These are phyloP conservation scores for Tuctoria greenei DNA, from an alignment of 176 grass and related monocot species.

Conservation along the genomic window DNA sequence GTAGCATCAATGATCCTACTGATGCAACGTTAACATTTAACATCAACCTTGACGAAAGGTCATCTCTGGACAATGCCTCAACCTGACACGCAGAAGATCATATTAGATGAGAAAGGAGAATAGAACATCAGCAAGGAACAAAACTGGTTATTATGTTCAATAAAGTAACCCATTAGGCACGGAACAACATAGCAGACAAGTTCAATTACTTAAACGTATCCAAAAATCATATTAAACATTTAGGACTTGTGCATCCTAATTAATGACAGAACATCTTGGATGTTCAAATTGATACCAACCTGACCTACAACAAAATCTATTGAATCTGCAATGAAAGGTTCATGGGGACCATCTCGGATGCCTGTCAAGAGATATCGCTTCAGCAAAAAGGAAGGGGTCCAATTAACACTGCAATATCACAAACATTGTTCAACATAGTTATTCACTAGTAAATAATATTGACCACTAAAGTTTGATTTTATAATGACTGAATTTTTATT, in stretches of 20 bases:
- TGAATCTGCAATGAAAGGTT: conserved; percentile 98
- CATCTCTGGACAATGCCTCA: conserved; percentile 80
- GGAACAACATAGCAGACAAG: not conserved
- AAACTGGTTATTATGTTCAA: not conserved
- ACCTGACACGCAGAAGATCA: conserved; percentile 54
- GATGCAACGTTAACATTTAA: conserved; percentile 97
- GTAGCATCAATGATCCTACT: conserved; percentile 71
- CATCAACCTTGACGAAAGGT: conserved; percentile 84
- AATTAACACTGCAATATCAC: conserved; percentile 79
- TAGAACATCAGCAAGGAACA: conserved; percentile 4
- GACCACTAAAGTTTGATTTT: conserved; percentile 7
- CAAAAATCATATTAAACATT: conserved; percentile 9
- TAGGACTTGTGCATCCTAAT: not conserved
- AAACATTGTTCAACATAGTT: conserved; percentile 21
- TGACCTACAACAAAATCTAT: conserved; percentile 95
- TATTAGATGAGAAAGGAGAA: conserved; percentile 23
- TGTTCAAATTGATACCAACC: conserved; percentile 43
- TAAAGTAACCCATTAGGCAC: conserved; percentile 4
- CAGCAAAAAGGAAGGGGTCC: conserved; percentile 98
- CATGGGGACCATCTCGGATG: conserved; percentile 87
- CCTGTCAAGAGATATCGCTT: conserved; percentile 94
- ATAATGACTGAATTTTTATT: not conserved
- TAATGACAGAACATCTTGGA: conserved; percentile 14
- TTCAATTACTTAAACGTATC: not conserved
- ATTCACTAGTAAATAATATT: conserved; percentile 6